phyloP scores from a whole-genome alignment of 352 stramenopile species.

The Peronospora farinosa region DNA sequence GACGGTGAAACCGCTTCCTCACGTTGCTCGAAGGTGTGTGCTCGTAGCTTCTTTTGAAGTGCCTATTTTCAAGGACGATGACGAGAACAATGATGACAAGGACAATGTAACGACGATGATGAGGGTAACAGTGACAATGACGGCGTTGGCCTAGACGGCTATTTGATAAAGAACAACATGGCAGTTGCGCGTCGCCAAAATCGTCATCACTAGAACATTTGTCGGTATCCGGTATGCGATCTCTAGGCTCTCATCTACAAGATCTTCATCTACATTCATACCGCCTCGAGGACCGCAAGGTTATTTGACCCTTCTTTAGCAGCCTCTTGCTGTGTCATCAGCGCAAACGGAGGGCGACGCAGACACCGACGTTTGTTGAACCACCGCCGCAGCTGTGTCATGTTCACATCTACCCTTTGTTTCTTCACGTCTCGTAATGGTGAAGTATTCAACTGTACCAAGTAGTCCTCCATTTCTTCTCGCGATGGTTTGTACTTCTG shows the following conservation, averaged over 20 bases:
- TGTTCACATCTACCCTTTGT: constrained; percentile 76
- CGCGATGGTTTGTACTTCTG: constrained; percentile 83
- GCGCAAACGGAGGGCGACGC: constrained; percentile 61
- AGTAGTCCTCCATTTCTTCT: constrained; percentile 72
- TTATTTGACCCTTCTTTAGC: constrained; percentile 52
- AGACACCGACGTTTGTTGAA: constrained; percentile 85
- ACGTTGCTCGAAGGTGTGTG: no score
- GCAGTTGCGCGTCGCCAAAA: constrained; percentile 38
- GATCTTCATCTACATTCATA: constrained; percentile 22
- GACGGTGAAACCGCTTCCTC: no score
- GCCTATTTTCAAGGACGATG: no score
- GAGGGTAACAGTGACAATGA: no score
- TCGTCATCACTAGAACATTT: no score
- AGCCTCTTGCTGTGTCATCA: constrained; percentile 79
- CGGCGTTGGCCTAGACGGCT: no score
- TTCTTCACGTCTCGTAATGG: constrained; percentile 66
- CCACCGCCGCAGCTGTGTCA: constrained; percentile 79
- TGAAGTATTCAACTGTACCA: constrained; percentile 54
- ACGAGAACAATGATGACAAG: no score
- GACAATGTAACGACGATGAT: no score
- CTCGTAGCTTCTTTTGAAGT: no score
- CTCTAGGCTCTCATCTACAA: constrained; percentile 23
- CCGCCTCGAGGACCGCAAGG: constrained; percentile 29
- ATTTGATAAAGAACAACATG: no score
- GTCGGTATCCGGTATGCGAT: constrained; percentile 42